phyloP scores from a whole-genome alignment of 768 basidiomycete genomes.

The Candolleomyces aberdarensis region DNA sequence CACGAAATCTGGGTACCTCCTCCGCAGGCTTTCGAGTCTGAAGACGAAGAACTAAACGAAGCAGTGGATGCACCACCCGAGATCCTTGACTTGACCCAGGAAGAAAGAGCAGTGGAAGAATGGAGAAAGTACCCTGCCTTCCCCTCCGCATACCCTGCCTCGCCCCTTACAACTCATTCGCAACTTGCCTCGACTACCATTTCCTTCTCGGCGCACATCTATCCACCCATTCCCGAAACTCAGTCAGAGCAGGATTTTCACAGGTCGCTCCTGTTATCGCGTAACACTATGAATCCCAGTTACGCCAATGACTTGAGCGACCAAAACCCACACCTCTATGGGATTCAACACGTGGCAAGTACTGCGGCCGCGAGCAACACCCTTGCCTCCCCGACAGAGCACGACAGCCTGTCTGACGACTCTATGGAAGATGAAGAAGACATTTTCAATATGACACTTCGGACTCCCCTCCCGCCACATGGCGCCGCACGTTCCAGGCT shows the following conservation, averaged over 20 bases:
- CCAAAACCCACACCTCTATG: constrained; percentile 27
- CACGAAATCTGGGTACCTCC: constrained; percentile 65
- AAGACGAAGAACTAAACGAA: constrained; percentile 23
- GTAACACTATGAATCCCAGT: constrained; percentile 58
- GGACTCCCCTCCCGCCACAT: constrained; percentile 49
- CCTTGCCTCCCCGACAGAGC: constrained; percentile 27
- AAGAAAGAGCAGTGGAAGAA: constrained; percentile 46
- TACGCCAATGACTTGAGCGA: constrained; percentile 63
- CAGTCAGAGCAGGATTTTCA: constrained; percentile 57
- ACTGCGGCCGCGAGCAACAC: background rate
- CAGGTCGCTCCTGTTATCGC: constrained; percentile 64
- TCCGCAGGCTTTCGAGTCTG: constrained; percentile 37
- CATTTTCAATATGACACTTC: constrained; percentile 63
- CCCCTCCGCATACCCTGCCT: constrained; percentile 75
- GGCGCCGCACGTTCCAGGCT: constrained; percentile 20
- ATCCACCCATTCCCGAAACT: constrained; percentile 36
- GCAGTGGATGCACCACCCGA: constrained; percentile 9
- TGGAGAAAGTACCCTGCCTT: constrained; percentile 75
- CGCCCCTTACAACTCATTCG: constrained; percentile 46
- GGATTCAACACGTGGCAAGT: constrained; percentile 34
- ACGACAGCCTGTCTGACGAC: constrained; percentile 26
- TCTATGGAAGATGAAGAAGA: constrained; percentile 37
- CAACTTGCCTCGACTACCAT: constrained; percentile 24
- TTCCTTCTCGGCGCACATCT: constrained; percentile 16
- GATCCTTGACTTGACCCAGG: constrained; percentile 13